Conservation (phyloP, 108 stramenopile species). For the Nitzschia putrida region DNA sequence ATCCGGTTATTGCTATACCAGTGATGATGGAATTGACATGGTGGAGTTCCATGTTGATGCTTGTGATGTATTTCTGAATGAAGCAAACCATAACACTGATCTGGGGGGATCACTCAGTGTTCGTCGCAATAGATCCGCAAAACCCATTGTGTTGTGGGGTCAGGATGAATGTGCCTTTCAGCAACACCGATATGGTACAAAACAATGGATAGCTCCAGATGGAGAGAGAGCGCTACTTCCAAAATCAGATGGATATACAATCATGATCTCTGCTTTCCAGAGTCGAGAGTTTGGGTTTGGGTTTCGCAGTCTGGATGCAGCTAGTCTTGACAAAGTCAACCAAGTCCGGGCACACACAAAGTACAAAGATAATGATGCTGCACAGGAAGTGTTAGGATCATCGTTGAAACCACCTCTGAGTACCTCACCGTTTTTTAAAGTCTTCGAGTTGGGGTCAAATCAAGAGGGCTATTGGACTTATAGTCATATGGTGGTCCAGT, state of each 20-base stretch:
- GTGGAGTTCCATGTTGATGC: not conserved
- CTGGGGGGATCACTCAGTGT: constrained; percentile 7
- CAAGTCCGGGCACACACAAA: not conserved
- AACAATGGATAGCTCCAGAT: not conserved
- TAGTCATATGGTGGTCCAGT: constrained; percentile 19
- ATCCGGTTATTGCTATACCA: not conserved
- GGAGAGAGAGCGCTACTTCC: not conserved
- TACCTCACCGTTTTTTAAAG: constrained; percentile 14
- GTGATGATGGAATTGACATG: not conserved
- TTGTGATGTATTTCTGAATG: not conserved
- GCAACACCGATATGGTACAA: not conserved
- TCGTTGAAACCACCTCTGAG: not conserved
- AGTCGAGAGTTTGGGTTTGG: constrained; percentile 7
- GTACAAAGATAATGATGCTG: constrained; percentile 15
- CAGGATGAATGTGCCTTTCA: too few species aligned
- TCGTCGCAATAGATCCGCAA: too few species aligned
- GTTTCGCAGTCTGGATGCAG: not conserved
- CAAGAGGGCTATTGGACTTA: constrained; percentile 21
- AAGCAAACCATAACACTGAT: not conserved
- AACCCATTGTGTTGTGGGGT: too few species aligned
- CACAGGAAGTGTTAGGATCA: not conserved
- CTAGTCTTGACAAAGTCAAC: not conserved
- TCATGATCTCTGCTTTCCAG: constrained; percentile 4
- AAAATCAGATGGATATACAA: not conserved
- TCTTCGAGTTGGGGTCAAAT: constrained; percentile 10